These are phyloP conservation scores for Hortaea werneckii DNA, from an alignment of 2,329 filamentous ascomycete species.

Conservation along the genomic window DNA sequence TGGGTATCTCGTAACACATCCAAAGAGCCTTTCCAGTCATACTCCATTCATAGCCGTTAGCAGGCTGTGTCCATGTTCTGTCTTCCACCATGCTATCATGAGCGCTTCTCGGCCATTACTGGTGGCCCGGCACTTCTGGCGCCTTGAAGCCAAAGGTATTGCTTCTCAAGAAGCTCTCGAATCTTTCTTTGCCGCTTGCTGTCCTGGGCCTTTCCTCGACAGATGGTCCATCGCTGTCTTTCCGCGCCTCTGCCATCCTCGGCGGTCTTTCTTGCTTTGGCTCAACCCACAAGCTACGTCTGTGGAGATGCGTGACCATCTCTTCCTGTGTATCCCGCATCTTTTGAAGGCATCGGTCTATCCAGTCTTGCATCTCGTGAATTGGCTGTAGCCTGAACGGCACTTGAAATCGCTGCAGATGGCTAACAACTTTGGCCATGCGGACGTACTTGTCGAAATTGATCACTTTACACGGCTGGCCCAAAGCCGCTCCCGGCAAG, in stretches of 20 bases:
- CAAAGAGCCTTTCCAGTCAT: conserved; percentile 4
- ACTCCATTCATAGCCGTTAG: not conserved
- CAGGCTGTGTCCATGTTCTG: too few species aligned
- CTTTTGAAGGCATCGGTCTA: conserved; percentile 67
- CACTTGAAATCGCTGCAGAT: conserved; percentile 91
- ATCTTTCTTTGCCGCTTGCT: conserved; percentile 4
- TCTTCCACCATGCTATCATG: not conserved
- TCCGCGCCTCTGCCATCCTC: not conserved
- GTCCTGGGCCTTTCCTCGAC: conserved; percentile 13
- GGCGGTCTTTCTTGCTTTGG: conserved; percentile 34
- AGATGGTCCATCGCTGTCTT: not conserved
- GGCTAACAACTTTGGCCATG: conserved; percentile 89
- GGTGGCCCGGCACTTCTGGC: not conserved
- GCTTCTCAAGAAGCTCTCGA: conserved; percentile 11
- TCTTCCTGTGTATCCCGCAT: conserved; percentile 57
- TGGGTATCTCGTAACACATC: conserved; percentile 14
- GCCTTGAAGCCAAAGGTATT: conserved; percentile 8
- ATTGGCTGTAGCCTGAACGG: conserved; percentile 77
- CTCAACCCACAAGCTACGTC: conserved; percentile 75
- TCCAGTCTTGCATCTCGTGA: conserved; percentile 86
- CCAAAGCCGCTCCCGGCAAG: conserved; percentile 48
- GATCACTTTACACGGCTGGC: conserved; percentile 64
- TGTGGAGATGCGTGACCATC: conserved; percentile 60
- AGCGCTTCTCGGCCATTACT: not conserved
- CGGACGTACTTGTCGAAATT: conserved; percentile 97